Evolutionary conservation across 139 green algal genomes (phyloP), one percentile per base, ranked within the genome.

Genomic region (Chlamydomonas asymmetrica): DNA sequence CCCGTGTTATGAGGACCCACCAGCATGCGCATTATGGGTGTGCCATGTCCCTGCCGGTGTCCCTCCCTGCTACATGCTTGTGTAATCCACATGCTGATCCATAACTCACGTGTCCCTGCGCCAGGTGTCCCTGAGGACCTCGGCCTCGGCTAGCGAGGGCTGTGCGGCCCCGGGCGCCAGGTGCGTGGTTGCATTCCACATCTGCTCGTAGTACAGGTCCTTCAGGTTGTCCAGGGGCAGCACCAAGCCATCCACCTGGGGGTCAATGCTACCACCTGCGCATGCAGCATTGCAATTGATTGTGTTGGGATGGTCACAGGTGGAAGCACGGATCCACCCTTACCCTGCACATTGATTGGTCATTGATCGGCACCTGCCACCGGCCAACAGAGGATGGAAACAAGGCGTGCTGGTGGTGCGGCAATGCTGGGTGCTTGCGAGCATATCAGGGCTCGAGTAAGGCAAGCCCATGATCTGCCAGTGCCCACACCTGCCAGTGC

Each of bases 401-500:
- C 45, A 52, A 52, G 45, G 45, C 45, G 18, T 16, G 45, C 13
- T 10, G 45, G 45, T 10, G 45, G 13, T 52, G 45, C 13, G 13
- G 18, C 45, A 52, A 38, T 23, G 20, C n/a, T 54, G 38, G 4
- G 25, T 6, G 63, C 8, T 9, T 9, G n/a, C 32, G 31, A 73
- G 59, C 2, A 2, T 22, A 65, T 25, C 9, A 25, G 45, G 45
- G 13, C 13, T 10, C 45, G 45, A 16, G 45, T 25, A 13, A 52
- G 13, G 45, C 13, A 16, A 13, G 45, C 45, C 45, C 45, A 13
- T 52, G 45, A 13, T 16, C 13, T n/a, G 25, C 54, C 54, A 37
- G 7, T n/a, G 25, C 18, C 54, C 65, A 5, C 50, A 66, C 75
- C 75, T 9, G 75, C 75, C 60, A 82, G 62, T 7, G 32, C 22